Evolutionary conservation across 2,329 filamentous ascomycete genomes (phyloP).

Genomic region (Corynespora cassiicola): DNA sequence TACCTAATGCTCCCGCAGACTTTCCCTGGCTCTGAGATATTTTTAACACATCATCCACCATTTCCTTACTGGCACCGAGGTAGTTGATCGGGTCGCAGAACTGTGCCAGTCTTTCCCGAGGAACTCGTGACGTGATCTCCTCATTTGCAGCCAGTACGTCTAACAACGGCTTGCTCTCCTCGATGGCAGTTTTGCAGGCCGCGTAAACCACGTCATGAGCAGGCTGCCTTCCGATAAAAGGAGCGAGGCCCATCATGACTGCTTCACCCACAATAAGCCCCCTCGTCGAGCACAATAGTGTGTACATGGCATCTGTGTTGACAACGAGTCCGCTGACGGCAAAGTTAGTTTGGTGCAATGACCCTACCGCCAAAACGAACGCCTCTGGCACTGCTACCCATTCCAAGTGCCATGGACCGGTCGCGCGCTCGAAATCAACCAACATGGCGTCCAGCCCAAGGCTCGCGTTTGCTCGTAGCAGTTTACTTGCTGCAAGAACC

Average conservation of each 20-base stretch:
- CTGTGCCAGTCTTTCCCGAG: constrained; percentile 56
- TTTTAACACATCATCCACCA: constrained; percentile 43
- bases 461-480: constrained; percentile 59
- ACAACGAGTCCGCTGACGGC: constrained; percentile 60
- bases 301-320: constrained; percentile 56
- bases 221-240: constrained; percentile 57
- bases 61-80: constrained; percentile 41
- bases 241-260: constrained; percentile 67
- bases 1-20: too few relatives aligned
- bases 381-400: constrained; percentile 63
- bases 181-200: constrained; percentile 59
- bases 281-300: constrained; percentile 58
- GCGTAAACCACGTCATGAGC: constrained; percentile 65
- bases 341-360: constrained; percentile 62
- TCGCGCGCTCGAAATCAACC: constrained; percentile 63
- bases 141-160: constrained; percentile 51
- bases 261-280: constrained; percentile 65
- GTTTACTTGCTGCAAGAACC: constrained; percentile 61
- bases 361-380: constrained; percentile 61
- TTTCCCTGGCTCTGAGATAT: too few relatives aligned
- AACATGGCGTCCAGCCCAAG: constrained; percentile 64
- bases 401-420: constrained; percentile 66
- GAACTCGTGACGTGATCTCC: constrained; percentile 52
- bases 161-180: constrained; percentile 51
- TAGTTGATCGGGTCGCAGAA: constrained; percentile 63